A percentile compares a stretch with the other conserved stretches of the same genome.
phyloP scores from a whole-genome alignment of 345 rosid species.

The Linum usitatissimum region DNA sequence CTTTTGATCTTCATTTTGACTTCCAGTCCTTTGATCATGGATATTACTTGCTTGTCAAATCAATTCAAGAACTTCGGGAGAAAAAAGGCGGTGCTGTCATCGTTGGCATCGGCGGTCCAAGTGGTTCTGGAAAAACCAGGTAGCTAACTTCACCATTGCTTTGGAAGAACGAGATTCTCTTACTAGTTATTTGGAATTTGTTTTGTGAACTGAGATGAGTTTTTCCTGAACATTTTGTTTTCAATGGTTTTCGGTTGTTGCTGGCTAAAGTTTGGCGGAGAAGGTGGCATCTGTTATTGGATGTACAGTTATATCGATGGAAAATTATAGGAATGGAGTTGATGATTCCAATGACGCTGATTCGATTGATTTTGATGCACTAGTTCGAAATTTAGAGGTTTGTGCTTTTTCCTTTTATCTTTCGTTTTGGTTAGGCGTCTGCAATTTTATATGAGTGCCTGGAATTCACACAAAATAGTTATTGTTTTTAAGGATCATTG shows the following conservation, averaged over 20 bases:
- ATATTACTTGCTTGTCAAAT: constrained; percentile 73
- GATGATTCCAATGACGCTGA: constrained; percentile 87
- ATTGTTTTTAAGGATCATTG: no score
- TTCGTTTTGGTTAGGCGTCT: background rate
- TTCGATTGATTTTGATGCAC: constrained; percentile 73
- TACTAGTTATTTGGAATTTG: background rate
- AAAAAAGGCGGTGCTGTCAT: constrained; percentile 79
- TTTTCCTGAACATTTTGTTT: constrained; percentile 3
- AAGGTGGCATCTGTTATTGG: constrained; percentile 97
- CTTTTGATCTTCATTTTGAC: background rate
- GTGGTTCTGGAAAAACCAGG: constrained; percentile 99
- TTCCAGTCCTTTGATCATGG: constrained; percentile 89
- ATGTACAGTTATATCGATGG: constrained; percentile 94
- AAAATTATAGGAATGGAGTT: constrained; percentile 66
- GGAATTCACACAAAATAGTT: no score
- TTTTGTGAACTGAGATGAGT: background rate
- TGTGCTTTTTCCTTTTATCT: constrained; percentile 14
- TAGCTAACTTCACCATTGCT: background rate
- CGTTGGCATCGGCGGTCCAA: constrained; percentile 96
- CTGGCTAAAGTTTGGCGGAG: constrained; percentile 77
- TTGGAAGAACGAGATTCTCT: background rate
- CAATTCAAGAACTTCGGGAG: constrained; percentile 93
- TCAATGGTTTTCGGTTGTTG: constrained; percentile 21
- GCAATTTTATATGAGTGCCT: background rate
- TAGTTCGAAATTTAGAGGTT: constrained; percentile 84